Evolutionary conservation across 768 basidiomycete genomes (phyloP), one percentile per base, ranked within the genome.

Genomic region (Suillus fuscotomentosus): DNA sequence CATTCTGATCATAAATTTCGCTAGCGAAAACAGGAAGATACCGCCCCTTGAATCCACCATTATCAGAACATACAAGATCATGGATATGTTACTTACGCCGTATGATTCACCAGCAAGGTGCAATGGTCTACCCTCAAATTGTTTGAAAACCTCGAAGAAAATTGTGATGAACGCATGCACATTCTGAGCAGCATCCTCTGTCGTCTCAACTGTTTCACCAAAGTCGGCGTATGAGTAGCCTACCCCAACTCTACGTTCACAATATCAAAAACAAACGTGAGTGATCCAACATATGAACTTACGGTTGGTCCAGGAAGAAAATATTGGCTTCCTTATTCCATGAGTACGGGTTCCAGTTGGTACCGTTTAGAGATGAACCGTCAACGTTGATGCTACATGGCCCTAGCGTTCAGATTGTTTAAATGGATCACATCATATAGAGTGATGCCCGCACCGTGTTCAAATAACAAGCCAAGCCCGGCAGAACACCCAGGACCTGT

Each of bases 121-220:
- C 53, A 94, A 80, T 0, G 84, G 78, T 27, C 91, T 77, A 3
- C 89, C 89, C 56, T 84, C 72, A 74, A 90, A 92, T 67, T 91
- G 83, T 15, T 81, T 79, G 78, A 94, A 95, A 0, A 88, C 87
- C 67, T 92, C 88, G 68, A 92, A 91, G 77, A 93, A 92, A 62
- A 94, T 88, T 2, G 84, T 79, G 61, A 93, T 79, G 75, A 94
- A 94, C 0, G 91, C 88, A 57, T 88, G 81, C 45, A 93, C 79
- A 69, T 94, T 89, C 66, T 83, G 84, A 5, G 91, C 89, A 0
- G 92, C 92, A n/a, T 87, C 87, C 74, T 94, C 91, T 0, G 92
- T 90, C 0, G 89, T 92, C 63, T 84, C 86, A 20, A 91, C 79
- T 1, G 81, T 85, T 76, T 91, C 85, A 3, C 87, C 88, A 65